Evolutionary conservation across 2,329 filamentous ascomycete genomes (phyloP).

Genomic region (Xylaria sp.): DNA sequence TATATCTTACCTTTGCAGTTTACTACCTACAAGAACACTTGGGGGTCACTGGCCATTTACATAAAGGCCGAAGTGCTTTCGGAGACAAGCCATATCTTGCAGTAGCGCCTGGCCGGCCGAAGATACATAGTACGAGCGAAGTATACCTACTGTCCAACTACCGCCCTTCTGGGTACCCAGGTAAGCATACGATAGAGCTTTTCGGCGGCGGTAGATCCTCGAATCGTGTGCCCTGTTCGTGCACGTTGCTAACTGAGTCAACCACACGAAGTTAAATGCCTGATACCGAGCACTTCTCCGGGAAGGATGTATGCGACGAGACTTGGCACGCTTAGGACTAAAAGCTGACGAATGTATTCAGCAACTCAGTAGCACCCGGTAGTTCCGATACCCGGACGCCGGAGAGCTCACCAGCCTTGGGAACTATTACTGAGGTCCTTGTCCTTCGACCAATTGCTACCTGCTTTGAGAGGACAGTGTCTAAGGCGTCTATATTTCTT

Average conservation of each 20-base stretch:
- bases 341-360: slow-evolving; percentile 13
- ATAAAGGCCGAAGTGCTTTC: not conserved
- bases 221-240: slow-evolving; percentile 18
- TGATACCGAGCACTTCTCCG: slow-evolving; percentile 15
- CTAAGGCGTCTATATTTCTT: no score
- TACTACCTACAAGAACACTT: no score
- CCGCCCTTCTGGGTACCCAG: slow-evolving; percentile 6
- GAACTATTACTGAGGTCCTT: no score
- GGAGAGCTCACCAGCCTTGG: not conserved
- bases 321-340: slow-evolving; percentile 3
- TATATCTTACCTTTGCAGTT: no score
- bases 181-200: slow-evolving; percentile 2
- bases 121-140: not conserved
- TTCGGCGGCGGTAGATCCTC: slow-evolving; percentile 4
- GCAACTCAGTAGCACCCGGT: not conserved
- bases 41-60: no score
- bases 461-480: no score
- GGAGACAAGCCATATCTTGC: not conserved
- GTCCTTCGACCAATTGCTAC: no score
- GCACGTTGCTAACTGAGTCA: slow-evolving; percentile 21
- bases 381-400: not conserved
- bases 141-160: slow-evolving; percentile 7
- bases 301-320: slow-evolving; percentile 10
- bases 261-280: slow-evolving; percentile 1
- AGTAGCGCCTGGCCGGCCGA: no score